phyloP scores from a whole-genome alignment of 116 monocot genomes.

The Papilionanthe hybrid region DNA sequence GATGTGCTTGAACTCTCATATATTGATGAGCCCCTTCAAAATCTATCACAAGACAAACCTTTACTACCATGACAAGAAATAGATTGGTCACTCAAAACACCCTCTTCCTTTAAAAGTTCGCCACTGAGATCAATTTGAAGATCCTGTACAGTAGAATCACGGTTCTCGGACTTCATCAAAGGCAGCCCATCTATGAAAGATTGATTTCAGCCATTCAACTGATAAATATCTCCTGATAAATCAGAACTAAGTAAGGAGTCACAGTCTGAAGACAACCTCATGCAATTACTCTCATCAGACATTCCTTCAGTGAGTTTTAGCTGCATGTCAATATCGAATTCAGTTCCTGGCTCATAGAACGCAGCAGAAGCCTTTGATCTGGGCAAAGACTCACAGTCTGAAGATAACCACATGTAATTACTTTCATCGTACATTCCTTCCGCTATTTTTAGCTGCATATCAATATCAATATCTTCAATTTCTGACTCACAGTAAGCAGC shows the following conservation, averaged over 20 bases:
- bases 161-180: slow-evolving; percentile 6
- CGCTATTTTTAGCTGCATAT: background rate
- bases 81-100: too few species aligned
- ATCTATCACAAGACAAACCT: too few species aligned
- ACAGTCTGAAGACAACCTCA: too few species aligned
- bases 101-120: slow-evolving; percentile 7
- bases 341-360: background rate
- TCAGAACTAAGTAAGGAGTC: background rate
- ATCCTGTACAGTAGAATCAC: slow-evolving; percentile 3
- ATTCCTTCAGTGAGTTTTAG: background rate
- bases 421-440: background rate
- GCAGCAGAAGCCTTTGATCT: background rate
- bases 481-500: background rate
- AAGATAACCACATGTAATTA: too few species aligned
- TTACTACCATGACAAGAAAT: too few species aligned
- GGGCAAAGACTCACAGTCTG: background rate
- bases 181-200: too few species aligned
- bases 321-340: background rate
- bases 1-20: too few species aligned
- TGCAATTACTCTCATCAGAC: too few species aligned
- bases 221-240: slow-evolving; percentile 7
- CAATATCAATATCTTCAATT: background rate
- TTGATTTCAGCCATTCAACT: background rate
- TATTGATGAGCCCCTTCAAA: too few species aligned
- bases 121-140: slow-evolving; percentile 1